Evolutionary conservation across 75 land plant species (phyloP).

Genomic region (Adiantum capillusveneris): DNA sequence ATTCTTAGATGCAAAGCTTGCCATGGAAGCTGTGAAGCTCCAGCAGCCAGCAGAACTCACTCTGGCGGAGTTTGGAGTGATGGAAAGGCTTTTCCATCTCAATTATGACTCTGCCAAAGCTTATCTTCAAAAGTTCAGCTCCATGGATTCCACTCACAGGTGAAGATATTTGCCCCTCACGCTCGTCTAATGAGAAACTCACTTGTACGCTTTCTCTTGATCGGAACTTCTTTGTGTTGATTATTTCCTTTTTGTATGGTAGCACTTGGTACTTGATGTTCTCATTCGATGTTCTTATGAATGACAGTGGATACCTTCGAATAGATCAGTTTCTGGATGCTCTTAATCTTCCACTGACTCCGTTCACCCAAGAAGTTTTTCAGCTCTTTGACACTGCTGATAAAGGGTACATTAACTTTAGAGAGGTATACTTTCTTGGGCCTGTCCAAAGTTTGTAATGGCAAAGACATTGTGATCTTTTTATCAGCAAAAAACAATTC

Average conservation of each 20-base stretch:
- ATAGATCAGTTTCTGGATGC: conserved; percentile 21
- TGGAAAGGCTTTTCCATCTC: conserved; percentile 30
- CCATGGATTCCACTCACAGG: conserved; percentile 31
- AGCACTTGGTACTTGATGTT: no score
- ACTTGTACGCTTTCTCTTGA: no score
- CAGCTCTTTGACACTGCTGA: conserved; percentile 28
- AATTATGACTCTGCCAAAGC: conserved; percentile 17
- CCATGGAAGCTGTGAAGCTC: conserved; percentile 19
- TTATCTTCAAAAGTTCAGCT: conserved; percentile 25
- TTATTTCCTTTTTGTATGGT: no score
- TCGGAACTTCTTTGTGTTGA: no score
- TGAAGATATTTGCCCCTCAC: background rate
- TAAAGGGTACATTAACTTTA: conserved; percentile 25
- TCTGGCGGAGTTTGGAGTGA: conserved; percentile 19
- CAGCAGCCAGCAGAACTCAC: conserved; percentile 21
- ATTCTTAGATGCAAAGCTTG: conserved; percentile 21
- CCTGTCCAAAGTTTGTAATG: no score
- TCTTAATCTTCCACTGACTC: conserved; percentile 25
- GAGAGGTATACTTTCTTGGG: conserved; percentile 21
- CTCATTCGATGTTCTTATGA: background rate
- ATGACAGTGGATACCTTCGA: conserved; percentile 20
- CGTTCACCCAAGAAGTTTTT: conserved; percentile 23
- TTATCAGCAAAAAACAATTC: no score
- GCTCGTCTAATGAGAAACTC: no score
- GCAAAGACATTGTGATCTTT: no score